These are phyloP conservation scores for Termitomyces sp. DNA, from an alignment of 768 basidiomycete genomes.

Conservation along the genomic window DNA sequence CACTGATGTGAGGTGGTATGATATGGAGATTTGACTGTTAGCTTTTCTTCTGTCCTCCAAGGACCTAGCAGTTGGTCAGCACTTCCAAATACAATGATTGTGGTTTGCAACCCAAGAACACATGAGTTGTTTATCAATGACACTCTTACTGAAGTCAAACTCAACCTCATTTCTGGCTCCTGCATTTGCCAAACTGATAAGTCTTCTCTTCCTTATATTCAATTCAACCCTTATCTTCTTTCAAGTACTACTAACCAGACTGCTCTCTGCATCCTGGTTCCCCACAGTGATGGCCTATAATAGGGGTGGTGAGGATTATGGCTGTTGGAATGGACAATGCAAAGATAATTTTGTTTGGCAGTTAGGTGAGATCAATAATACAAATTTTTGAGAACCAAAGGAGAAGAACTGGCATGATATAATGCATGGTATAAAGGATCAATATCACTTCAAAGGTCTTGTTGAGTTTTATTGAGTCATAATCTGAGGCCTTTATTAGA, in stretches of 20 bases:
- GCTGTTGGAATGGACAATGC: too few relatives aligned
- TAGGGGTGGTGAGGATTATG: background rate
- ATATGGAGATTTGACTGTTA: background rate
- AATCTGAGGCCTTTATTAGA: background rate
- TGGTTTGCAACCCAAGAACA: background rate
- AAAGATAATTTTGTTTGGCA: background rate
- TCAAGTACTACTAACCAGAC: too few relatives aligned
- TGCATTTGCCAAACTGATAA: too few relatives aligned
- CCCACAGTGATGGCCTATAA: too few relatives aligned
- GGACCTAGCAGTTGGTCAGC: constrained; percentile 5
- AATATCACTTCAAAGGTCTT: background rate
- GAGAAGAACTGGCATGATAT: background rate
- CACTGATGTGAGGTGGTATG: background rate
- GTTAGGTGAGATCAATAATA: background rate
- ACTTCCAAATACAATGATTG: background rate
- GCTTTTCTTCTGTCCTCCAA: constrained; percentile 4
- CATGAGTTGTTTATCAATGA: constrained; percentile 10
- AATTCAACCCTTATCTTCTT: too few relatives aligned
- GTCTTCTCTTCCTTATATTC: too few relatives aligned
- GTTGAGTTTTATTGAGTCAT: background rate
- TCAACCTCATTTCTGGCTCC: too few relatives aligned
- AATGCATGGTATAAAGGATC: background rate
- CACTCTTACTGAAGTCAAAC: constrained; percentile 7
- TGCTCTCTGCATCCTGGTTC: too few relatives aligned
- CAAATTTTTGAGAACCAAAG: background rate